Conservation (phyloP, 129 eudicot genomes). For the Arctium lappa region DNA sequence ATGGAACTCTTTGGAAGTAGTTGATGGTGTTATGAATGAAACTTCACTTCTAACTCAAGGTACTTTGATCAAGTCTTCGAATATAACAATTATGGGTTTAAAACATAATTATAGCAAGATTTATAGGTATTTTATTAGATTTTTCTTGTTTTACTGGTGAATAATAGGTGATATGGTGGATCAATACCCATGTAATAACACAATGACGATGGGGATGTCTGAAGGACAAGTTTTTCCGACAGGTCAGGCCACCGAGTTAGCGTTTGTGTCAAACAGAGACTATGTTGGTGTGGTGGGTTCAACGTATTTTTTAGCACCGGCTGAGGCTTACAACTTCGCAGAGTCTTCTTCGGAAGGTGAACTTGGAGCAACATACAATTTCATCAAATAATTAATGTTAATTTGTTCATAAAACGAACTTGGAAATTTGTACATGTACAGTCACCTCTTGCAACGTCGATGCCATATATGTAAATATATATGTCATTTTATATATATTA, state of each 20-base stretch:
- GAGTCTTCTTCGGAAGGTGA: conserved; percentile 46
- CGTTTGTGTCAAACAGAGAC: conserved; percentile 6
- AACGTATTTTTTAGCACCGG: conserved; percentile 3
- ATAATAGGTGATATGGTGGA: conserved; percentile 32
- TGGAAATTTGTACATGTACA: conserved; percentile 2
- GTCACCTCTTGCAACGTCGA: background rate
- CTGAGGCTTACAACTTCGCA: conserved; percentile 30
- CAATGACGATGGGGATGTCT: background rate
- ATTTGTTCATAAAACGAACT: background rate
- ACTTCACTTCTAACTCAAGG: conserved; percentile 57
- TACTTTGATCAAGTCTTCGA: conserved; percentile 6
- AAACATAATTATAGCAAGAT: background rate
- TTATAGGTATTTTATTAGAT: background rate
- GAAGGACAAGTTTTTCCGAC: conserved; percentile 17
- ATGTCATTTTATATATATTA: background rate
- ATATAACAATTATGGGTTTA: background rate
- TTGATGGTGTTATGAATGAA: conserved; percentile 39
- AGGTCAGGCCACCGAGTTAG: conserved; percentile 2
- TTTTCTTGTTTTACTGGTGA: background rate
- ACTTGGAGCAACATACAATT: conserved; percentile 14
- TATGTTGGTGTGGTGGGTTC: conserved; percentile 28
- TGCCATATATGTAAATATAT: background rate
- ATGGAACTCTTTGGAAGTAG: conserved; percentile 59
- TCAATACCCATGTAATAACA: conserved; percentile 13
- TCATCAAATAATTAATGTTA: conserved; percentile 5